phyloP scores from a whole-genome alignment of 805 yeast genomes.

The Maudiozyma saulgeensis region DNA sequence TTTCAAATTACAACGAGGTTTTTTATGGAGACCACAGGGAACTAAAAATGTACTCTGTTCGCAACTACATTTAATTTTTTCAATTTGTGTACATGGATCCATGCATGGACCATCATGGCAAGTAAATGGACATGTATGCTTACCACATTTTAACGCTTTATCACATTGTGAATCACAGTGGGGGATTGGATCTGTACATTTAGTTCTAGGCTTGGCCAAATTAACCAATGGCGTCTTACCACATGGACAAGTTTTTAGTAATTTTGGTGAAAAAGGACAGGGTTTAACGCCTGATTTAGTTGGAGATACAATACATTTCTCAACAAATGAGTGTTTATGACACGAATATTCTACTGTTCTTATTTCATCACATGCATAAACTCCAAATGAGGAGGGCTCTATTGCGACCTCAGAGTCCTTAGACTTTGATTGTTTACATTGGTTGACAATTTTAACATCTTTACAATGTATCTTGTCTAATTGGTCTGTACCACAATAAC shows the following conservation, averaged over 20 bases:
- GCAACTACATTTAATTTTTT: slow-evolving; percentile 54
- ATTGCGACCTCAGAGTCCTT: slow-evolving; percentile 8
- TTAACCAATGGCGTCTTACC: slow-evolving; percentile 49
- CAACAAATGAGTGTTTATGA: slow-evolving; percentile 51
- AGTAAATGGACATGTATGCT: slow-evolving; percentile 47
- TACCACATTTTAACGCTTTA: slow-evolving; percentile 63
- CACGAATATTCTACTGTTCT: slow-evolving; percentile 52
- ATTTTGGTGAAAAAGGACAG: slow-evolving; percentile 59
- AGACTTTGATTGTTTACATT: slow-evolving; percentile 28
- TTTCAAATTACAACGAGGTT: slow-evolving; percentile 58
- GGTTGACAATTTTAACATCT: slow-evolving; percentile 35
- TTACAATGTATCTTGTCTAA: slow-evolving; percentile 29
- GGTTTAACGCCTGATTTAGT: slow-evolving; percentile 19
- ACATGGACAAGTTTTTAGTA: slow-evolving; percentile 65
- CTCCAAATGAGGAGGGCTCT: slow-evolving; percentile 38
- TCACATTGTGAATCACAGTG: slow-evolving; percentile 61
- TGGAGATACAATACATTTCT: slow-evolving; percentile 29
- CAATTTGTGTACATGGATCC: slow-evolving; percentile 49
- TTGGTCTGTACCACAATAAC: slow-evolving; percentile 67
- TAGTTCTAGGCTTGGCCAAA: slow-evolving; percentile 34
- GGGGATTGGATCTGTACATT: slow-evolving; percentile 74
- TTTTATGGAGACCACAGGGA: slow-evolving; percentile 51
- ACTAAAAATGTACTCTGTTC: slow-evolving; percentile 45
- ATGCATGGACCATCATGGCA: slow-evolving; percentile 76
- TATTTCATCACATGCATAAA: slow-evolving; percentile 36